Evolutionary conservation across 306 rosid species (phyloP).

Genomic region (Comarum palustre): DNA sequence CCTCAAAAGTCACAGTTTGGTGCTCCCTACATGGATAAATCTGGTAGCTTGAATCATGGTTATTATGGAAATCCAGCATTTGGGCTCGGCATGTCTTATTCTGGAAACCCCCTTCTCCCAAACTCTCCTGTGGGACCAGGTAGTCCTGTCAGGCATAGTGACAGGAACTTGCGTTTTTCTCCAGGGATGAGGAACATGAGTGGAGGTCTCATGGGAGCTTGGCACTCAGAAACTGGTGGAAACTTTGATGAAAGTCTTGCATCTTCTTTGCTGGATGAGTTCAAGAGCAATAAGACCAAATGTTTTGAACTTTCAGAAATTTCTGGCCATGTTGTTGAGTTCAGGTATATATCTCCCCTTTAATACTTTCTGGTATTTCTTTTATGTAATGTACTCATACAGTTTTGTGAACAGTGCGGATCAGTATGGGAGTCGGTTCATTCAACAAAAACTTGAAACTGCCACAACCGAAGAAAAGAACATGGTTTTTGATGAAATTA

Average conservation of each 20-base stretch:
- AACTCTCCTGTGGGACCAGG: conserved; percentile 81
- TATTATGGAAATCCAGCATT: conserved; percentile 72
- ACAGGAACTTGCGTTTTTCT: conserved; percentile 65
- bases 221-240: conserved; percentile 71
- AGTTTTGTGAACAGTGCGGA: conserved; percentile 56
- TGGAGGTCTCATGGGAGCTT: conserved; percentile 70
- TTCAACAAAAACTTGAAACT: conserved; percentile 91
- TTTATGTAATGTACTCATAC: conserved; percentile 3
- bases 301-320: conserved; percentile 88
- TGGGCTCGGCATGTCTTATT: conserved; percentile 73
- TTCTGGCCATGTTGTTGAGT: conserved; percentile 64
- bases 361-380: background rate
- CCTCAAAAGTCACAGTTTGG: conserved; percentile 75
- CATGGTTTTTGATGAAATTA: conserved; percentile 91
- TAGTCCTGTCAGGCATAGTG: conserved; percentile 73
- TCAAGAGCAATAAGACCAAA: conserved; percentile 77
- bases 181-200: conserved; percentile 79
- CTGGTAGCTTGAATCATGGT: conserved; percentile 66
- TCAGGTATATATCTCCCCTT: conserved; percentile 48
- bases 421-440: conserved; percentile 93
- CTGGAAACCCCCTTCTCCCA: conserved; percentile 62
- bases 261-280: conserved; percentile 82
- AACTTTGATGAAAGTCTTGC: conserved; percentile 68
- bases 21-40: conserved; percentile 58
- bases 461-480: conserved; percentile 81